A percentile compares a stretch with the other conserved stretches of the same genome.
Conservation (phyloP, 176 grass and related monocot genomes). For the Poa pratensis region DNA sequence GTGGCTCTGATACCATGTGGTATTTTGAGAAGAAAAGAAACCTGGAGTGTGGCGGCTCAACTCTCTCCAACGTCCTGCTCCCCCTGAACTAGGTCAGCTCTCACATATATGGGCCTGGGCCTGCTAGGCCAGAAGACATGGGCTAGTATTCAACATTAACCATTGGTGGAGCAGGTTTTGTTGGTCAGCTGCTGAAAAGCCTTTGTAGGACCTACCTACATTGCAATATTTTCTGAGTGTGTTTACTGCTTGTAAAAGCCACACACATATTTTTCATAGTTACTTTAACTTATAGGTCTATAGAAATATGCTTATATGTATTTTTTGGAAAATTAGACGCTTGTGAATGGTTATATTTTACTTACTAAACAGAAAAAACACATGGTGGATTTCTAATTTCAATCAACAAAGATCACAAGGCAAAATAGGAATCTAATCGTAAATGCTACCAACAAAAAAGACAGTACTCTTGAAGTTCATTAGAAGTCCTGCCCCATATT, state of each 20-base stretch:
- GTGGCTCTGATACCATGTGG: no score
- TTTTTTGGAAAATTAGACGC: background rate
- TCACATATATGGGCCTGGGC: no score
- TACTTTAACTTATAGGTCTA: background rate
- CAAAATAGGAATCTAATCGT: background rate
- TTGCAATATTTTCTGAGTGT: background rate
- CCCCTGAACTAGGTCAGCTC: no score
- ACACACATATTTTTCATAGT: background rate
- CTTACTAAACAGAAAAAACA: background rate
- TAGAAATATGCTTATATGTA: background rate
- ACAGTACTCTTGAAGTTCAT: no score
- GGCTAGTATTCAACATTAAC: no score
- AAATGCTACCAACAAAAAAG: background rate
- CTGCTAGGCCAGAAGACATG: no score
- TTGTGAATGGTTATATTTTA: background rate
- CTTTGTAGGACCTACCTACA: background rate
- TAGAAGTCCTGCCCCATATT: no score
- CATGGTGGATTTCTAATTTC: background rate
- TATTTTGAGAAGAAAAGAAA: no score
- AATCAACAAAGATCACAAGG: background rate
- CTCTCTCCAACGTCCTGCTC: no score
- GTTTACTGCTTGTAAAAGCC: background rate
- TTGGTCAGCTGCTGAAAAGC: background rate
- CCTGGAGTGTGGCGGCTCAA: no score
- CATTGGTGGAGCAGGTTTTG: background rate